phyloP scores from a whole-genome alignment of 208 protist genomes.

The Polymyxa betae region DNA sequence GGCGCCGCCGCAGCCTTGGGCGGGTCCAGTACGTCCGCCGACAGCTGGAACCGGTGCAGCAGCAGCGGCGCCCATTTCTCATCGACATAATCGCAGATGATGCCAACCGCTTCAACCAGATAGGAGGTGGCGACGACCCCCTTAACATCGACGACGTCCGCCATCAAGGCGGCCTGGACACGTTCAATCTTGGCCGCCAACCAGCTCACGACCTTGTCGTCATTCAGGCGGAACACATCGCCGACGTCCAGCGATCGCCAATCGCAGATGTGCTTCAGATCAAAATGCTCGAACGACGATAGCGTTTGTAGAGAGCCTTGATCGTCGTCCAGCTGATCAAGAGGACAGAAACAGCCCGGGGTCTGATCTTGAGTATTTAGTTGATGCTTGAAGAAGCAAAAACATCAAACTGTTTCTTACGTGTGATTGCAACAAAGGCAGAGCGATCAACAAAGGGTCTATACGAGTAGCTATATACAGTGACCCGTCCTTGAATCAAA shows the following conservation, averaged over 20 bases:
- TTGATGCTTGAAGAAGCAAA: background rate
- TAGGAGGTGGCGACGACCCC: too few relatives aligned
- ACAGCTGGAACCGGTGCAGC: background rate
- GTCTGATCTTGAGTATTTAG: background rate
- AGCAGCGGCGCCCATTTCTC: background rate
- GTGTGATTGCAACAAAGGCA: background rate
- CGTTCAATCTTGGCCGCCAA: background rate
- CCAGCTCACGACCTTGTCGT: background rate
- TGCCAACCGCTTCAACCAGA: background rate
- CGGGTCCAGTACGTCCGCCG: background rate
- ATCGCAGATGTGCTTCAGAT: background rate
- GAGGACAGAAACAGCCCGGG: background rate
- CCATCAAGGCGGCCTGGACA: background rate
- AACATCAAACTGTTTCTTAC: background rate
- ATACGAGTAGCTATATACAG: background rate
- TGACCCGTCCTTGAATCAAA: too few relatives aligned
- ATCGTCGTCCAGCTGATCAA: background rate
- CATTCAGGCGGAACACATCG: background rate
- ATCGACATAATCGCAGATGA: constrained; percentile 1
- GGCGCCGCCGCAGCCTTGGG: too few relatives aligned
- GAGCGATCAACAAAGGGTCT: background rate
- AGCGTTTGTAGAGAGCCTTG: background rate
- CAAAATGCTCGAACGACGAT: background rate
- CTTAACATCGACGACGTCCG: too few relatives aligned
- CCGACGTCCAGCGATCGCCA: background rate